phyloP scores from a whole-genome alignment of 1,284 basidiomycete genomes.

The Naganishia sp. region DNA sequence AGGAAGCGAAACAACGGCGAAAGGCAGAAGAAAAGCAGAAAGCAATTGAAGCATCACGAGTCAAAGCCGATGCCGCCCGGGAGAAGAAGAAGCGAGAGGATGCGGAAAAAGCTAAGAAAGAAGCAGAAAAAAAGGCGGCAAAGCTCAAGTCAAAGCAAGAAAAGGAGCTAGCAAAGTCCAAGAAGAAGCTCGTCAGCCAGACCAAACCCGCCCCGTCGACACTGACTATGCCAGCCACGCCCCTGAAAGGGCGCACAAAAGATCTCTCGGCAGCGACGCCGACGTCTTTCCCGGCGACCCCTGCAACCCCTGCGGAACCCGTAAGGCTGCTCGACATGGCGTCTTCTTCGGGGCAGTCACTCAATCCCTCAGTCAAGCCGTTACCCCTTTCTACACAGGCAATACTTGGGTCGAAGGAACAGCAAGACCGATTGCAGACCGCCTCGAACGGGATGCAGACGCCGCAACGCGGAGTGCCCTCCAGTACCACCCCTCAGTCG shows the following conservation, averaged over 20 bases:
- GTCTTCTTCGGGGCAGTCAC: neutral
- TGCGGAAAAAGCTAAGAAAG: slow-evolving; percentile 25
- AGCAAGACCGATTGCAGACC: too few species aligned
- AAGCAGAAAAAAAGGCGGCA: slow-evolving; percentile 36
- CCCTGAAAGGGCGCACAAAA: slow-evolving; percentile 23
- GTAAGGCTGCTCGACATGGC: slow-evolving; percentile 10
- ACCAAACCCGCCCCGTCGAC: neutral
- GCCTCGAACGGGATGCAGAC: neutral
- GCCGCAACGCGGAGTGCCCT: neutral
- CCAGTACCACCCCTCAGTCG: neutral
- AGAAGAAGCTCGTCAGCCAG: slow-evolving; percentile 30
- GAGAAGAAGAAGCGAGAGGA: slow-evolving; percentile 35
- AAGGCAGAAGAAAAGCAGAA: slow-evolving; percentile 32
- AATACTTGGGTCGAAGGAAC: neutral
- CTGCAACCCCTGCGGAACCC: slow-evolving; percentile 15
- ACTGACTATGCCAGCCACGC: slow-evolving; percentile 25
- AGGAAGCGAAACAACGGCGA: slow-evolving; percentile 41
- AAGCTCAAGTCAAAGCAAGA: slow-evolving; percentile 37
- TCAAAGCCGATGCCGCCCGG: slow-evolving; percentile 39
- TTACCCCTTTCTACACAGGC: slow-evolving; percentile 17
- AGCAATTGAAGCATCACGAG: slow-evolving; percentile 16
- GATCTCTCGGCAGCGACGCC: slow-evolving; percentile 22
- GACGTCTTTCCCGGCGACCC: slow-evolving; percentile 12
- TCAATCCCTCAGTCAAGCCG: neutral
- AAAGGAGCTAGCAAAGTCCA: slow-evolving; percentile 34